Conservation (phyloP, 345 rosid species). For the Brassica juncea region DNA sequence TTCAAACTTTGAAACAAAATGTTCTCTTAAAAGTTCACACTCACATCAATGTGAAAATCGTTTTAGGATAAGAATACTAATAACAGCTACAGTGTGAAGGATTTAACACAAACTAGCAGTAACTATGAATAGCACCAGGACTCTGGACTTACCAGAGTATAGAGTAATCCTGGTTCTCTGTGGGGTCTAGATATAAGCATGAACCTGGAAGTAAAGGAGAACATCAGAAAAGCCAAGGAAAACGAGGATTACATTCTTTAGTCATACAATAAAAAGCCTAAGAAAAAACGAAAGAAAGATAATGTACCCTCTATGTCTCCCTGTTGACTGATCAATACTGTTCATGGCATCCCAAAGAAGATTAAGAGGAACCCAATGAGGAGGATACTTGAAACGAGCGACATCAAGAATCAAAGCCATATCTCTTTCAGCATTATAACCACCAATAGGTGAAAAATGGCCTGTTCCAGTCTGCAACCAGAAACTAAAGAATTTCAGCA, state of each 20-base stretch:
- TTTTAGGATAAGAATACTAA: background rate
- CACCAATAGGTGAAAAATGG: slow-evolving; percentile 97
- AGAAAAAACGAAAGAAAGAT: background rate
- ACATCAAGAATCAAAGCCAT: slow-evolving; percentile 97
- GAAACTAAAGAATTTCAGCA: background rate
- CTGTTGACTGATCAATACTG: slow-evolving; percentile 62
- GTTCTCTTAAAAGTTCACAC: background rate
- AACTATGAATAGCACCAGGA: slow-evolving; percentile 10
- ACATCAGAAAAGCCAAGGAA: slow-evolving; percentile 4
- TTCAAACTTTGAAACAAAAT: background rate
- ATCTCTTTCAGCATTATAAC: slow-evolving; percentile 84
- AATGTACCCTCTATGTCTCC: slow-evolving; percentile 74
- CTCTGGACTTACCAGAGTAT: slow-evolving; percentile 63
- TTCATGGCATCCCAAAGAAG: slow-evolving; percentile 98
- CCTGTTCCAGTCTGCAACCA: slow-evolving; percentile 83
- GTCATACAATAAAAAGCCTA: background rate
- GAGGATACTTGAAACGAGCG: slow-evolving; percentile 97
- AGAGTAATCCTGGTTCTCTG: slow-evolving; percentile 79
- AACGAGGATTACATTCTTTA: background rate
- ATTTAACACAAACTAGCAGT: background rate
- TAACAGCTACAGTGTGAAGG: background rate
- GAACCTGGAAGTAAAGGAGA: slow-evolving; percentile 58
- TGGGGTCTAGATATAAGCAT: slow-evolving; percentile 82
- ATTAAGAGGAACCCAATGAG: slow-evolving; percentile 90
- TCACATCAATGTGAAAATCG: background rate